These are phyloP conservation scores for Podaxis mareebaensis DNA, from an alignment of 768 basidiomycete species.

Conservation along the genomic window DNA sequence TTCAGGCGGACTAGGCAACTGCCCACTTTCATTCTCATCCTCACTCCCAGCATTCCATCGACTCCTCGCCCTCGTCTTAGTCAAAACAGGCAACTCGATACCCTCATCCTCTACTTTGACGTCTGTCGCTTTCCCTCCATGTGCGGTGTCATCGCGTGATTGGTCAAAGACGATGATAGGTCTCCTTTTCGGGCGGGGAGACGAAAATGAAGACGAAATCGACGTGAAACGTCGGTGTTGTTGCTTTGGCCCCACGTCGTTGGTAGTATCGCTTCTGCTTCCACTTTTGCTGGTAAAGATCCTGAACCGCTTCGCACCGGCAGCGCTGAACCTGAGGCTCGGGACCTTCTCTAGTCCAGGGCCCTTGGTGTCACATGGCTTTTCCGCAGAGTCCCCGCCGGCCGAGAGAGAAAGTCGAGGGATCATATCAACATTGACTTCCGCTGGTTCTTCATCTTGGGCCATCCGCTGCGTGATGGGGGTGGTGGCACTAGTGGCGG, in stretches of 20 bases:
- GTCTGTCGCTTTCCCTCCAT: not conserved
- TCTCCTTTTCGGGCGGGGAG: slow-evolving; percentile 3
- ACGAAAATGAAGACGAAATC: slow-evolving; percentile 11
- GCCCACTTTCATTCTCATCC: not conserved
- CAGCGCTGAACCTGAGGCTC: not conserved
- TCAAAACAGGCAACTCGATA: slow-evolving; percentile 6
- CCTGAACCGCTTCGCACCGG: not conserved
- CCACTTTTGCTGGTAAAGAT: not conserved
- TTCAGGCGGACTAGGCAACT: slow-evolving; percentile 14
- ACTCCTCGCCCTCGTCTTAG: not conserved
- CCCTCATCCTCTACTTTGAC: slow-evolving; percentile 5
- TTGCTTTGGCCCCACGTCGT: not conserved
- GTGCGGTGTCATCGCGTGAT: no score
- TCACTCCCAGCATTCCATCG: no score
- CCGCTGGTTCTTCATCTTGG: not conserved
- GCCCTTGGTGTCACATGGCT: not conserved
- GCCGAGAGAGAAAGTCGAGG: not conserved
- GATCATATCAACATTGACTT: slow-evolving; percentile 4
- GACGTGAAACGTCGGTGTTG: slow-evolving; percentile 4
- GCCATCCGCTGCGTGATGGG: not conserved
- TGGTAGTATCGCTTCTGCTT: not conserved
- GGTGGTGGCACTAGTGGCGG: not conserved
- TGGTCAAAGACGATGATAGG: not conserved
- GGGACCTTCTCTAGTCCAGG: not conserved
- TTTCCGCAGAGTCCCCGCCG: slow-evolving; percentile 3